Base-by-base conservation (phyloP, 306 rosid genomes). In the Betula pendula region DNA sequence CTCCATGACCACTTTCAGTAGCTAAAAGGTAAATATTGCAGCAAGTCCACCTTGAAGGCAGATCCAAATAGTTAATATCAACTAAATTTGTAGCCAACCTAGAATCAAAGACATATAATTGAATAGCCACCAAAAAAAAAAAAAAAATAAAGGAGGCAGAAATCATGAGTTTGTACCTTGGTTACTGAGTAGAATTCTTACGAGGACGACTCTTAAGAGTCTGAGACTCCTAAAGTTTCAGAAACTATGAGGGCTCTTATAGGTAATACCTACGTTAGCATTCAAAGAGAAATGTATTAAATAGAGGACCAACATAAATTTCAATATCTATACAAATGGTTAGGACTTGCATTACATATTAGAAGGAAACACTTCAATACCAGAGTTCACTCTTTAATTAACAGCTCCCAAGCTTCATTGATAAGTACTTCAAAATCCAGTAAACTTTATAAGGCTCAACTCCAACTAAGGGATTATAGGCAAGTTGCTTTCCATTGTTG, bases 391-490 rank as follows among this genome's bases (percentile, higher is more conserved):
- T 81, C 96, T 86, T 49, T 96, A 71, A 84, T 91, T 91, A 60
- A 94, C 97, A 67, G 94, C 88, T 87, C 91, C 98, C n/a, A 31
- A 94, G 91, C 90, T 94, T 94, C 97, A 91, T 91, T 1, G 98
- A 94, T 79, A 94, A 88, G 86, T 91, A 94, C 97, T 94, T 91
- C 60, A 68, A 78, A 72, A 79, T 47, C 9, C 42, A 72, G 40
- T 40, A 74, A 76, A 71, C 14, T 48, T 5, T 22, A 44, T 44
- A 9, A 44, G 13, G 48, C 9, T 16, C 5, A 19, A 19, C 58
- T 44, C 2, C 13, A 11, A n/a, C n/a, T n/a, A n/a, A n/a, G n/a
- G n/a, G n/a, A n/a, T n/a, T n/a, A n/a, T n/a, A n/a, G n/a, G n/a
- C n/a, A n/a, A n/a, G n/a, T n/a, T n/a, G n/a, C n/a, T n/a, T n/a